Evolutionary conservation across 495 filamentous ascomycete genomes (phyloP).

Genomic region (Talaromyces proteolyticus): DNA sequence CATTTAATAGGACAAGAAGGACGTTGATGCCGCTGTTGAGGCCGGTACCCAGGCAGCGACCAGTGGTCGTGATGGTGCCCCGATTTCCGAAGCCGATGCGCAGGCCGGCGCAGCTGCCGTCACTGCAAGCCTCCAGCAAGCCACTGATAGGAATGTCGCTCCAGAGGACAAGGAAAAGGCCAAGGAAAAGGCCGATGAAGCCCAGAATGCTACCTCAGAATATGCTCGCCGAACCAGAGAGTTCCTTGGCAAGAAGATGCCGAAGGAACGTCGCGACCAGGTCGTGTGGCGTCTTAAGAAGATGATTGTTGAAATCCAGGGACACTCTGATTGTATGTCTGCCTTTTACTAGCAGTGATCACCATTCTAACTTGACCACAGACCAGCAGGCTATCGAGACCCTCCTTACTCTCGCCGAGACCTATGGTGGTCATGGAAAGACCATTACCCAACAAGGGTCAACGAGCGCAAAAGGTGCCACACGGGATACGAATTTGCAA

Average conservation of each 20-base stretch:
- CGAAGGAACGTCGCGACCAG: conserved; percentile 90
- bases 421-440: conserved; percentile 74
- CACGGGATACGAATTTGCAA: conserved; percentile 51
- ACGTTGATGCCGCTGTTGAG: conserved; percentile 48
- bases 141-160: conserved; percentile 43
- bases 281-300: conserved; percentile 92
- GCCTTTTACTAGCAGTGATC: conserved; percentile 1
- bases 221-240: conserved; percentile 48
- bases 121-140: conserved; percentile 40
- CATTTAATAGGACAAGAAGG: conserved; percentile 13
- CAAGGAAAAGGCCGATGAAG: conserved; percentile 39
- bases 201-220: conserved; percentile 21
- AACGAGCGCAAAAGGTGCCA: conserved; percentile 64
- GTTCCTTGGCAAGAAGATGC: conserved; percentile 79
- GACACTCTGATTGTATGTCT: conserved; percentile 75
- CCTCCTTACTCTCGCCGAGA: conserved; percentile 74
- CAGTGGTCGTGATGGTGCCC: conserved; percentile 38
- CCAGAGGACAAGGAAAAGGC: conserved; percentile 36
- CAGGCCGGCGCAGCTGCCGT: conserved; percentile 42
- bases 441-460: conserved; percentile 54
- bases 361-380: conserved; percentile 18
- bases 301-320: conserved; percentile 94
- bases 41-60: conserved; percentile 47
- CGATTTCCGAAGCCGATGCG: conserved; percentile 46
- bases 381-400: conserved; percentile 85